phyloP scores from a whole-genome alignment of 75 land plant species.

The Picea glauca region DNA sequence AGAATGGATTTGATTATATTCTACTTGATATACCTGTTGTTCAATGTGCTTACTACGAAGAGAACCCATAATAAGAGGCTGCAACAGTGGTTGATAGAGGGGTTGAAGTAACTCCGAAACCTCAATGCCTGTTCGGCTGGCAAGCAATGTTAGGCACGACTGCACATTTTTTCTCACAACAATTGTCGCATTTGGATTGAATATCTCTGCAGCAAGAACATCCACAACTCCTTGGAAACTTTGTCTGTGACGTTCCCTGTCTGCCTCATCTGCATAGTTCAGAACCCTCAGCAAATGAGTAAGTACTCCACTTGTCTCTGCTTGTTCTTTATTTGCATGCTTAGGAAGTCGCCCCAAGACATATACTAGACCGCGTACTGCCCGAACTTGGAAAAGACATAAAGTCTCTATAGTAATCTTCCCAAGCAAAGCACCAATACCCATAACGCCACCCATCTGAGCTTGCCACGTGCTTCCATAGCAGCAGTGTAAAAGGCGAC shows the following conservation, averaged over 20 bases:
- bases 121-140: constrained; percentile 98
- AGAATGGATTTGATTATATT: background rate
- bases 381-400: constrained; percentile 84
- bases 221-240: constrained; percentile 98
- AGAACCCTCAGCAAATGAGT: constrained; percentile 93
- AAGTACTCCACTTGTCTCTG: constrained; percentile 95
- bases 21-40: constrained; percentile 76
- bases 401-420: constrained; percentile 93
- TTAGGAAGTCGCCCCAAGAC: constrained; percentile 86
- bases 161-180: constrained; percentile 90
- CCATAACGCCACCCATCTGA: constrained; percentile 99
- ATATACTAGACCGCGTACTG: constrained; percentile 88
- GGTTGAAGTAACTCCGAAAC: constrained; percentile 95
- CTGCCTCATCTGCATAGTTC: constrained; percentile 96
- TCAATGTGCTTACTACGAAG: constrained; percentile 86
- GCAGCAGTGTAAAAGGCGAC: constrained; percentile 94
- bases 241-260: constrained; percentile 77
- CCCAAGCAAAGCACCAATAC: constrained; percentile 97
- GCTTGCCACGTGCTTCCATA: constrained; percentile 99
- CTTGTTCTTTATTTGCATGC: constrained; percentile 96
- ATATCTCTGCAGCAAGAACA: constrained; percentile 86
- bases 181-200: constrained; percentile 88
- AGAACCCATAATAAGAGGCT: constrained; percentile 78
- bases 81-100: constrained; percentile 75
- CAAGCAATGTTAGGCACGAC: constrained; percentile 89